Evolutionary conservation across 805 yeast genomes (phyloP), one percentile per base, ranked within the genome.

Genomic region (Pichia membranifaciens): DNA sequence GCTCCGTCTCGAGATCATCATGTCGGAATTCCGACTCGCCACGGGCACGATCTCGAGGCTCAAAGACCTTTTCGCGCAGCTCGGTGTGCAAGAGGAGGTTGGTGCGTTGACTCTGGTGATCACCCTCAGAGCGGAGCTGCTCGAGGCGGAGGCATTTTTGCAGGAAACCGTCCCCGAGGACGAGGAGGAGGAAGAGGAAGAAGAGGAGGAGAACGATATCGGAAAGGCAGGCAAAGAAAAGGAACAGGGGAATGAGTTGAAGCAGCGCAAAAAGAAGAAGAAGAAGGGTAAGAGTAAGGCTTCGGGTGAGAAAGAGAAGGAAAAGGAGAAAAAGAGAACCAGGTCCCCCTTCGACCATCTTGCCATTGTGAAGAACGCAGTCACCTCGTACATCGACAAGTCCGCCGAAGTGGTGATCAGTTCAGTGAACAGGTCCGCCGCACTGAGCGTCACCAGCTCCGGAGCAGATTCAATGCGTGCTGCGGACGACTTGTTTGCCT

Each of bases 1-100:
- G 40, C 38, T 49, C 10, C 44, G 50, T 37, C 17, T 52, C 3
- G 54, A 52, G 35, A n/a, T 52, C 3, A 43, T 41, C 5, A 29
- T 52, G 31, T n/a, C 29, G 3, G 54, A 52, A 32, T 47, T 49
- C 16, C 41, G 17, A 5, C 25, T 47, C 3, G 54, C 54, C 9
- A 36, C 38, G n/a, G 41, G 44, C 4, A 42, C 51, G 17, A 43
- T 52, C 18, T 31, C 51, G 2, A 44, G 48, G 22, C 31, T 52
- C 12, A 52, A 52, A 21, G 54, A 52, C 35, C 40, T 47, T 28
- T 35, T 49, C 20, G 38, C 41, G 4, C 40, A 32, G 18, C 31
- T 44, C 15, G 51, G 49, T 3, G 38, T 49, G 16, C 39, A 34
- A 12, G 50, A 48, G 15, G 44, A 48, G 15, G 18, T 43, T 25